These are phyloP conservation scores for Hermanozyma aechmeae DNA, from an alignment of 805 yeast genomes.

Conservation along the genomic window DNA sequence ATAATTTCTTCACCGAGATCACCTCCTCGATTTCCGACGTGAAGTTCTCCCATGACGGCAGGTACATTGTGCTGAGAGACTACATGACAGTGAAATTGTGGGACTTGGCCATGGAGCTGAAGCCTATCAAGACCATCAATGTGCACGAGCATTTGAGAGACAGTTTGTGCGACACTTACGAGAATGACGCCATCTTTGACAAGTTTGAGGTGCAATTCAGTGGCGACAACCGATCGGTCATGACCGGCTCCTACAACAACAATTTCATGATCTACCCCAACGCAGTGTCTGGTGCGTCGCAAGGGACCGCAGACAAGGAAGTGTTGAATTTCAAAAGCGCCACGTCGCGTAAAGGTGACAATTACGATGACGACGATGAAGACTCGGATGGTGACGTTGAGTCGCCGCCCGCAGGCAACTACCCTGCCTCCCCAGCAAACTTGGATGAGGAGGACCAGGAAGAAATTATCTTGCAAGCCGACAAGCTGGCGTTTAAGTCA, in stretches of 20 bases:
- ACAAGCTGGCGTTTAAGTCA: slow-evolving; percentile 88
- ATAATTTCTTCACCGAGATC: slow-evolving; percentile 95
- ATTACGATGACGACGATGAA: slow-evolving; percentile 33
- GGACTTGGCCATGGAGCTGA: slow-evolving; percentile 96
- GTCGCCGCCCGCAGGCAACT: slow-evolving; percentile 17
- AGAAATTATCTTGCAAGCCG: slow-evolving; percentile 88
- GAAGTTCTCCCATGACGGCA: slow-evolving; percentile 83
- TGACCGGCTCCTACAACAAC: slow-evolving; percentile 97
- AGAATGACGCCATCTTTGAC: slow-evolving; percentile 96
- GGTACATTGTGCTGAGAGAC: slow-evolving; percentile 94
- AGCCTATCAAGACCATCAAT: slow-evolving; percentile 88
- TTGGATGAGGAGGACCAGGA: slow-evolving; percentile 30
- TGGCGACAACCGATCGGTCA: slow-evolving; percentile 84
- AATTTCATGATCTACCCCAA: slow-evolving; percentile 95
- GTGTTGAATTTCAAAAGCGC: slow-evolving; percentile 4
- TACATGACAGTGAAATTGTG: slow-evolving; percentile 95
- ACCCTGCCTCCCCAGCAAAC: slow-evolving; percentile 25
- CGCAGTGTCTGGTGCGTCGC: slow-evolving; percentile 37
- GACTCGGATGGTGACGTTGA: slow-evolving; percentile 18
- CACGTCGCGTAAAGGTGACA: slow-evolving; percentile 19
- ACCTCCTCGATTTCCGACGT: slow-evolving; percentile 92
- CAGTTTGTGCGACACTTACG: slow-evolving; percentile 92
- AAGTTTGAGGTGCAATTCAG: slow-evolving; percentile 94
- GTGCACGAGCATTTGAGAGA: slow-evolving; percentile 94
- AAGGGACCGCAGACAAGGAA: slow-evolving; percentile 4